Base-by-base conservation (phyloP, 371 early-diverging fungal genomes). In the Globomyces sp. region DNA sequence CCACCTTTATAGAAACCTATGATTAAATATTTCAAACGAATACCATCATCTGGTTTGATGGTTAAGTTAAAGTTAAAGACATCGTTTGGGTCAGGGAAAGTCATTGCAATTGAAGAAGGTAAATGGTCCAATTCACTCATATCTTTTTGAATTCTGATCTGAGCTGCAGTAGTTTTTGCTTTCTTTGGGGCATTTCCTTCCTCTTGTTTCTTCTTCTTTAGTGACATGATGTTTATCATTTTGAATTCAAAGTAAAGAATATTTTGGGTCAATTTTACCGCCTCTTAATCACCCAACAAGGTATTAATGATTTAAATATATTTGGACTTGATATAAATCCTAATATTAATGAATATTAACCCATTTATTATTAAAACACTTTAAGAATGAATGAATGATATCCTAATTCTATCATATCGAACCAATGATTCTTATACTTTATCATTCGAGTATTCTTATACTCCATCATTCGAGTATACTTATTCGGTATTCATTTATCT, bases 91-190 rank as follows among this genome's bases (percentile, higher is more conserved):
- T 91, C 85, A 36, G 92, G 92, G 51, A 95, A 91, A 1, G 77
- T 77, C 69, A 92, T 79, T 61, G 82, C 80, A 77, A 93, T 92
- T 36, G 90, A 90, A 46, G 78, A 79, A 2, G 94, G 95, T 39
- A 93, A 84, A n/a, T 80, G 70, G 64, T 87, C 90, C 58, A 96
- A 72, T 70, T 96, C 96, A 43, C 85, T 81, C 67, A 96, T 72
- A 89, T 92, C 94, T 86, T 95, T 97, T 77, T 95, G 96, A 39
- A 95, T 85, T 60, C 96, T 86, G 57, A 96, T 90, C 69, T 90
- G 90, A 6, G 93, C 93, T 2, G 96, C 92, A 55, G 90, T 87
- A 13, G 89, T 89, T 77, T 90, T 91, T 13, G 91, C 86, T 76
- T 92, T 91, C 73, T 83, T 89, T 70, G 89, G 87, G 66, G 88